Percentiles rank a stretch among this genome's conserved stretches.
Conservation (phyloP, 202 grass and related monocot genomes). For the Brachypodium distachyon region DNA sequence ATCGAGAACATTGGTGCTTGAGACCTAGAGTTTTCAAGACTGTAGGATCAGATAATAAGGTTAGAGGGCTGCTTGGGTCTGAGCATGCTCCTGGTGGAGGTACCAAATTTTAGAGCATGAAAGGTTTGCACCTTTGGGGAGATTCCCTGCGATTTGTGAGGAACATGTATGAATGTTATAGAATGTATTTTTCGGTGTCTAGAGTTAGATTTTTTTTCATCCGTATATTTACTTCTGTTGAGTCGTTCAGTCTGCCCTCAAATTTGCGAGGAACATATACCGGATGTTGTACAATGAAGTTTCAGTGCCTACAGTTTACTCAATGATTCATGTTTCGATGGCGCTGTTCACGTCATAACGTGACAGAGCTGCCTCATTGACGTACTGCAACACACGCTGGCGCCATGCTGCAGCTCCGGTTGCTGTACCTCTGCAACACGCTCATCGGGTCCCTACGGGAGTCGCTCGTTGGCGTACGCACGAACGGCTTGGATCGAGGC, state of each 20-base stretch:
- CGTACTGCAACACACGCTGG: too few species aligned
- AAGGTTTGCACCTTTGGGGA: not conserved
- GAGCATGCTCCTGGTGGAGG: not conserved
- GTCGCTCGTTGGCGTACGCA: too few species aligned
- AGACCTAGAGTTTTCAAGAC: not conserved
- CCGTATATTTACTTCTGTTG: not conserved
- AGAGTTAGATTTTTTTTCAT: not conserved
- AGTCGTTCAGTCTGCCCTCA: not conserved
- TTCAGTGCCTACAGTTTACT: not conserved
- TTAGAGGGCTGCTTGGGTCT: not conserved
- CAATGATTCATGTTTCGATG: too few species aligned
- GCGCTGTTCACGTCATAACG: too few species aligned
- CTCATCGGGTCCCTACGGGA: too few species aligned
- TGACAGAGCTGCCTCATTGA: too few species aligned
- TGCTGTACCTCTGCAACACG: too few species aligned
- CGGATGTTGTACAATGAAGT: not conserved
- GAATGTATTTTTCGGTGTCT: not conserved
- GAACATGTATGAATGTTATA: not conserved
- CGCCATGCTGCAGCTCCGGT: too few species aligned
- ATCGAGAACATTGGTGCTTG: conserved; percentile 82
- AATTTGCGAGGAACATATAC: not conserved
- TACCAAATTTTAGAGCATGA: not conserved
- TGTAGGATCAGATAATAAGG: conserved; percentile 6
- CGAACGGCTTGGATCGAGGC: too few species aligned
- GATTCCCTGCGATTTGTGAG: not conserved